These are phyloP conservation scores for Malassezia nana DNA, from an alignment of 1,284 basidiomycete species.

Conservation along the genomic window DNA sequence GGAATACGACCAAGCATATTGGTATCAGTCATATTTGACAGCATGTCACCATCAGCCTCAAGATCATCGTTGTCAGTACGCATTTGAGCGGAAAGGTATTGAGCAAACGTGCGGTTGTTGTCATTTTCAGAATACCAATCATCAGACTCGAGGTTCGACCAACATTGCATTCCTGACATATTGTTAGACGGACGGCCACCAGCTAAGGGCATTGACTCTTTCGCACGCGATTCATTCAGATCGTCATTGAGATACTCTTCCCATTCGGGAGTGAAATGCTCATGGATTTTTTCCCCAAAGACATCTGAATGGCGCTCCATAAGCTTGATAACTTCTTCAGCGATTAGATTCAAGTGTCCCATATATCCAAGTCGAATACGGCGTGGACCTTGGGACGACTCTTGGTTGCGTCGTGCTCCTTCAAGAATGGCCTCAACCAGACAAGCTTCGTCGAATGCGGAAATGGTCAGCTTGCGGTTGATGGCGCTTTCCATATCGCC, in stretches of 20 bases:
- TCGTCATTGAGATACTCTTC: slow-evolving; percentile 37
- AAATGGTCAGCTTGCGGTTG: slow-evolving; percentile 38
- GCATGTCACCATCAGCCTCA: slow-evolving; percentile 38
- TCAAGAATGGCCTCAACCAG: slow-evolving; percentile 39
- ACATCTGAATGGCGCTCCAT: slow-evolving; percentile 66
- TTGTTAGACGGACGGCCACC: slow-evolving; percentile 33
- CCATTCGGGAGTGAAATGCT: slow-evolving; percentile 36
- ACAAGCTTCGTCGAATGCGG: slow-evolving; percentile 38
- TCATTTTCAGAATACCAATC: slow-evolving; percentile 21
- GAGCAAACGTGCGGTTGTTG: slow-evolving; percentile 36
- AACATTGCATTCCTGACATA: slow-evolving; percentile 13
- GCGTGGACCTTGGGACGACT: slow-evolving; percentile 30
- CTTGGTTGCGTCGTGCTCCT: slow-evolving; percentile 36
- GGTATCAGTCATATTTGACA: slow-evolving; percentile 3
- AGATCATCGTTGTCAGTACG: slow-evolving; percentile 35
- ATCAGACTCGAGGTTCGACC: slow-evolving; percentile 12
- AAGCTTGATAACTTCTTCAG: slow-evolving; percentile 75
- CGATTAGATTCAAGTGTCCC: slow-evolving; percentile 89
- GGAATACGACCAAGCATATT: background rate
- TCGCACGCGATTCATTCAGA: slow-evolving; percentile 39
- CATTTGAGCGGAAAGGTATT: slow-evolving; percentile 47
- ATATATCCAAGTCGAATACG: slow-evolving; percentile 63
- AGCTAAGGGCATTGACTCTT: slow-evolving; percentile 41
- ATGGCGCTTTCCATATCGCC: slow-evolving; percentile 58
- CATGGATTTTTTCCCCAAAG: slow-evolving; percentile 23